phyloP scores from a whole-genome alignment of 2,329 filamentous ascomycete species.

The Ophiostoma ulmi region DNA sequence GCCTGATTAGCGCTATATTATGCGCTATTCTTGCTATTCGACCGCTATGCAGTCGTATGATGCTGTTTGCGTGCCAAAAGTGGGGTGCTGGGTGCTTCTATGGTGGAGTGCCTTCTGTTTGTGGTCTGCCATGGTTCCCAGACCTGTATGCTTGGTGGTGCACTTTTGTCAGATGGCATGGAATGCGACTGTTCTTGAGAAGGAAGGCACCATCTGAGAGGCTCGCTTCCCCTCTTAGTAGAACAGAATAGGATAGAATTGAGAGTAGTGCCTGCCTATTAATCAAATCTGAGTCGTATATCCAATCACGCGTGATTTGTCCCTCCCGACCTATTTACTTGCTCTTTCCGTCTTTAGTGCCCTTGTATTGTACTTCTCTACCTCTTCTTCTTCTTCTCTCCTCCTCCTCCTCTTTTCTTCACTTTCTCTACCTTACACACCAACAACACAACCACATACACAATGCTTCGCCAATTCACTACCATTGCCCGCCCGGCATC shows the following conservation, averaged over 20 bases:
- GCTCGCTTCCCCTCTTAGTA: neutral
- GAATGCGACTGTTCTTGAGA: too few relatives aligned
- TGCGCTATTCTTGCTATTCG: neutral
- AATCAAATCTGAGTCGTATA: conserved; percentile 19
- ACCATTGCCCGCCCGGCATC: conserved; percentile 51
- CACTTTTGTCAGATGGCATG: neutral
- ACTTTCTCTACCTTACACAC: neutral
- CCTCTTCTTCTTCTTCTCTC: neutral
- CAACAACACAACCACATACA: conserved; percentile 1
- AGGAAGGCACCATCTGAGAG: too few relatives aligned
- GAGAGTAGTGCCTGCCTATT: neutral
- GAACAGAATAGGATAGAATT: too few relatives aligned
- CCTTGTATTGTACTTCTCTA: neutral
- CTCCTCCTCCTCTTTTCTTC: neutral
- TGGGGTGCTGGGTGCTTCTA: neutral
- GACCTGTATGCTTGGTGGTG: neutral
- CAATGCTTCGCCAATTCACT: conserved; percentile 64
- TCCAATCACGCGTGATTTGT: conserved; percentile 27
- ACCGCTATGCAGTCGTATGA: neutral
- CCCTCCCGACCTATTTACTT: conserved; percentile 13
- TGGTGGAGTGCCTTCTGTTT: neutral
- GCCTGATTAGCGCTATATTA: neutral
- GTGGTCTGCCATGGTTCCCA: too few relatives aligned
- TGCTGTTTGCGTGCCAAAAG: neutral
- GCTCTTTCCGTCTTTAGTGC: neutral